Evolutionary conservation across 331 rosid genomes (phyloP).

Genomic region (Saraca asoca): DNA sequence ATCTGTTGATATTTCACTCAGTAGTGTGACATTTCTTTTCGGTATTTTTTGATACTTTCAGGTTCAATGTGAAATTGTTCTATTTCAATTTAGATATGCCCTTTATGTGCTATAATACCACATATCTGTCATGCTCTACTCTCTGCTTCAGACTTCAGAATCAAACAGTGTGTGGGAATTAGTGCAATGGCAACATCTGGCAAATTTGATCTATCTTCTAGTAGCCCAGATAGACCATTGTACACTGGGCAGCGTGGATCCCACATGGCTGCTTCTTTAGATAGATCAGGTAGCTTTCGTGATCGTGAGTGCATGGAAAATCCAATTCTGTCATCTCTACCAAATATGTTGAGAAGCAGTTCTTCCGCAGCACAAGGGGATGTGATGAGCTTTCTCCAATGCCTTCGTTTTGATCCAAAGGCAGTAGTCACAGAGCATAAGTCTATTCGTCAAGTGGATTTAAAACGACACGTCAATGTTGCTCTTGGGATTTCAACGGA

Average conservation of each 20-base stretch:
- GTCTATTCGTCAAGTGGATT: conserved; percentile 68
- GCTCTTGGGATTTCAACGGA: conserved; percentile 77
- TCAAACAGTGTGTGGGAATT: conserved; percentile 54
- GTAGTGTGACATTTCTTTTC: too few species aligned
- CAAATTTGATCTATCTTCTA: conserved; percentile 82
- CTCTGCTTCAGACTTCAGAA: conserved; percentile 51
- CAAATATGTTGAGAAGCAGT: conserved; percentile 77
- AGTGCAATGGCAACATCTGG: conserved; percentile 85
- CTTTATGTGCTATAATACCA: conserved; percentile 52
- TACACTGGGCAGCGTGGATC: conserved; percentile 91
- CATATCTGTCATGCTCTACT: conserved; percentile 65
- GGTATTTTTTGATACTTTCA: conserved; percentile 35
- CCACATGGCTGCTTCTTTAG: conserved; percentile 75
- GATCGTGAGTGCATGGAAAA: conserved; percentile 80
- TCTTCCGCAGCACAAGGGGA: conserved; percentile 67
- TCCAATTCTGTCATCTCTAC: conserved; percentile 75
- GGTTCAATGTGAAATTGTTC: conserved; percentile 39
- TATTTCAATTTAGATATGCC: conserved; percentile 41
- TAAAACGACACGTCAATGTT: conserved; percentile 54
- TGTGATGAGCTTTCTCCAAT: conserved; percentile 59
- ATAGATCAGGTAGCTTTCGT: conserved; percentile 82
- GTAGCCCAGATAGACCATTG: conserved; percentile 85
- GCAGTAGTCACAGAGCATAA: conserved; percentile 63
- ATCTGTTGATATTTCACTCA: too few species aligned
- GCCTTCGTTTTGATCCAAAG: conserved; percentile 70